Evolutionary conservation across 1,284 basidiomycete species (phyloP).

Genomic region (Trichosporon asahii): DNA sequence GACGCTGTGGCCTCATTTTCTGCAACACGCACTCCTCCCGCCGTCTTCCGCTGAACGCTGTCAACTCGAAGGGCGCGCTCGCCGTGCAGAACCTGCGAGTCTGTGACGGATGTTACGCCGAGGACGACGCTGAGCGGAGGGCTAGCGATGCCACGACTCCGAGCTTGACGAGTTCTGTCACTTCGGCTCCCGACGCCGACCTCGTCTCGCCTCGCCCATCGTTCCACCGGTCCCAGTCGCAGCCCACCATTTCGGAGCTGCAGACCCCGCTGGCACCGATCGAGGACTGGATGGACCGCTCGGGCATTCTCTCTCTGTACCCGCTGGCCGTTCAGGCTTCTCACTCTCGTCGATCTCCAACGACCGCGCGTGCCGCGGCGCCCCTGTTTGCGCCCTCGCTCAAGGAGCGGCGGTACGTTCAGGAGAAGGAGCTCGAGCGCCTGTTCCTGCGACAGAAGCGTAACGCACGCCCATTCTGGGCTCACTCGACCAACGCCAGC

Average conservation of each 20-base stretch:
- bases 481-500: constrained; percentile 21
- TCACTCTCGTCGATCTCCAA: constrained; percentile 24
- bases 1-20: constrained; percentile 42
- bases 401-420: constrained; percentile 28
- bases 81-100: constrained; percentile 31
- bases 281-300: constrained; percentile 46
- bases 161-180: constrained; percentile 21
- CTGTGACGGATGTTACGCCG: constrained; percentile 38
- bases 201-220: constrained; percentile 8
- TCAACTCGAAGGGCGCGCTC: constrained; percentile 22
- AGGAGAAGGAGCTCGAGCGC: constrained; percentile 34
- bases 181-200: constrained; percentile 21
- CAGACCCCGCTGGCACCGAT: constrained; percentile 37
- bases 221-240: constrained; percentile 12
- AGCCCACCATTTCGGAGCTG: constrained; percentile 10
- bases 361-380: constrained; percentile 28
- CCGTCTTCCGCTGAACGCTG: constrained; percentile 23
- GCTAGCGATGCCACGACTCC: constrained; percentile 15
- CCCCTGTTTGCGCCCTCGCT: constrained; percentile 42
- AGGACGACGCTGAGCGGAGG: constrained; percentile 14
- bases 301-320: constrained; percentile 46
- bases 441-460: constrained; percentile 33
- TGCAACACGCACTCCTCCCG: constrained; percentile 39
- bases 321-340: constrained; percentile 43
- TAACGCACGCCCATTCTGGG: constrained; percentile 18